Percentiles rank a stretch among this genome's conserved stretches.
Evolutionary conservation across 345 rosid genomes (phyloP).

Genomic region (Acer negundo): DNA sequence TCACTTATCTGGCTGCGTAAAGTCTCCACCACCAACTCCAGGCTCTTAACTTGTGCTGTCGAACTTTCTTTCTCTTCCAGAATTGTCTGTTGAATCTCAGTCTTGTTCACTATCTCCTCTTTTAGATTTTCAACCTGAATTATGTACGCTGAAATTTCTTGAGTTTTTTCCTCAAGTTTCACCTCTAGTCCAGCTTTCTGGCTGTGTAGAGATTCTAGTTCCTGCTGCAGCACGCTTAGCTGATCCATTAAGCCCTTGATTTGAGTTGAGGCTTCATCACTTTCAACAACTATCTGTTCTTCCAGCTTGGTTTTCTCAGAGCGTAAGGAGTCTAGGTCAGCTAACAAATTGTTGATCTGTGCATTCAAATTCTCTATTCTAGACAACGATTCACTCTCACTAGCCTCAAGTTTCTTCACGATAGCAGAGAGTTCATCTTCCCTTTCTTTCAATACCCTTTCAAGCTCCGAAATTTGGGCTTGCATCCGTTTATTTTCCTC

Average conservation of each 20-base stretch:
- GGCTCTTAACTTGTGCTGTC: constrained; percentile 38
- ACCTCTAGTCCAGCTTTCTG: constrained; percentile 56
- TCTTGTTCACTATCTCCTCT: constrained; percentile 38
- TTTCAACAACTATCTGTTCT: constrained; percentile 46
- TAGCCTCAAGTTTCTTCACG: constrained; percentile 54
- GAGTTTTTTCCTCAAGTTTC: constrained; percentile 54
- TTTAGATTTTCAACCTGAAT: constrained; percentile 45
- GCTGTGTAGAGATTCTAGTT: constrained; percentile 50
- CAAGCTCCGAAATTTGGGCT: constrained; percentile 55
- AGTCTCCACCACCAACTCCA: constrained; percentile 41
- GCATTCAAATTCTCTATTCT: constrained; percentile 54
- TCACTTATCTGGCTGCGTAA: constrained; percentile 48
- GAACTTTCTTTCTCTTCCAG: constrained; percentile 50
- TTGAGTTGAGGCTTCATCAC: constrained; percentile 55
- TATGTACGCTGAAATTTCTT: constrained; percentile 51
- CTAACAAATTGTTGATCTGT: constrained; percentile 44
- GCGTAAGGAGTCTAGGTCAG: constrained; percentile 40
- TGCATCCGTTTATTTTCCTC: constrained; percentile 46
- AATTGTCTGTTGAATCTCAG: constrained; percentile 38
- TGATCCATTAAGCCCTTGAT: constrained; percentile 53
- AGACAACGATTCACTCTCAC: constrained; percentile 50
- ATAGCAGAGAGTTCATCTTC: constrained; percentile 51
- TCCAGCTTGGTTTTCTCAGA: constrained; percentile 65
- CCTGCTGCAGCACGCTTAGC: constrained; percentile 45
- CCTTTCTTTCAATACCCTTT: constrained; percentile 43